Base-by-base conservation (phyloP, 2,329 filamentous ascomycete genomes). In the Monosporascus sp. region DNA sequence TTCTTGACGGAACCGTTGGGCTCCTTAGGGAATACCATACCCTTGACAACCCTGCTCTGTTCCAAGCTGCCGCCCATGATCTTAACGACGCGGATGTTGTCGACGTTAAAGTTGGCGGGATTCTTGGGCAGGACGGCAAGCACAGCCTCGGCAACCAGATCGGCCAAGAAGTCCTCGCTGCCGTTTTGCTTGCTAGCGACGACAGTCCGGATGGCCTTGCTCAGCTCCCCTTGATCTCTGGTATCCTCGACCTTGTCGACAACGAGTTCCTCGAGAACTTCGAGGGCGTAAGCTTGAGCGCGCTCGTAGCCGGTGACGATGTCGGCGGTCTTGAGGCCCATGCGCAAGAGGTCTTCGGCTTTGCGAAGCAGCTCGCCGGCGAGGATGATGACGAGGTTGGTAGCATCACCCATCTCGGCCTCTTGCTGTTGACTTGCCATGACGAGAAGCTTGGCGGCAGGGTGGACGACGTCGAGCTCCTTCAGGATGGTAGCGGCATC, bases 361-460 rank as follows among this genome's bases (percentile, higher is more conserved):
- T 99, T 97, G 77, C 89, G 91, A 64, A 99, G 79, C 66, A 99
- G 79, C 78, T 99, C 94, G 60, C 95, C 94, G 5, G 94, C 94
- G 57, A 99, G 79, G 51, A 99, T 82, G 67, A 99, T 97, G 65
- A 99, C 94, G 71, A 99, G 76, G 75, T 99, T 99, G 54, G 94
- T 99, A 52, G 90, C 94, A 75, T 99, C 95, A 54, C 94, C 94
- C 90, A 99, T 96, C 83, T 99, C 94, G 43, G 92, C 85, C 73
- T 99, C 95, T 75, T 99, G 95, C 77, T 99, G 94, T 75, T 99
- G 94, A 72, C 89, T 93, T 56, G 94, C 93, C 95, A 99, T 99
- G 64, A 99, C 94, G 51, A 99, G 79, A 60, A 99, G 81, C 78
- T 99, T 99, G 49, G 94, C 95, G 53, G 94, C 94, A 58, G 95